These are phyloP conservation scores for Uronychia setigera DNA, from an alignment of 73 alveolate genomes.

Conservation along the genomic window DNA sequence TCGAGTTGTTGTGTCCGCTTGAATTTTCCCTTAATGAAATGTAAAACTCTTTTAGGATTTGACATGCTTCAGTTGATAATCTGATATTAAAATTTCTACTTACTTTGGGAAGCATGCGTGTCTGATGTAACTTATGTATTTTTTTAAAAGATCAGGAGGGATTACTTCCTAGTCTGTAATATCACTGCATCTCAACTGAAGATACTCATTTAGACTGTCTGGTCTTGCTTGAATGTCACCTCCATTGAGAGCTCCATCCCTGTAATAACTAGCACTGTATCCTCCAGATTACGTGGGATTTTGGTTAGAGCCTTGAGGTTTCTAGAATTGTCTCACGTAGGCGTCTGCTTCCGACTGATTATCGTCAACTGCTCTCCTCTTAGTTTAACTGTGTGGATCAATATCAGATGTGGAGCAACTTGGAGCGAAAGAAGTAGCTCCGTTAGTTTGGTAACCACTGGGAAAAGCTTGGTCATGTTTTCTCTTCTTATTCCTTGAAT, in stretches of 20 bases:
- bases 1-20: too few relatives aligned
- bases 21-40: constrained; percentile 74
- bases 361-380: constrained; percentile 15
- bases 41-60: constrained; percentile 74
- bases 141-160: constrained; percentile 62
- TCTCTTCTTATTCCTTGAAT: constrained; percentile 55
- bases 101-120: constrained; percentile 64
- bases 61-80: constrained; percentile 79
- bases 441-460: background rate
- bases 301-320: background rate
- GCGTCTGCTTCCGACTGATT: background rate
- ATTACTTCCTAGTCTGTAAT: constrained; percentile 43
- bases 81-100: background rate
- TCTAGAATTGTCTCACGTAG: background rate
- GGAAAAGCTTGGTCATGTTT: constrained; percentile 9
- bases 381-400: constrained; percentile 7
- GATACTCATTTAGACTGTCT: background rate
- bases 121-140: constrained; percentile 68
- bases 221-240: constrained; percentile 13
- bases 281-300: too few relatives aligned
- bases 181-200: background rate
- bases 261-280: too few relatives aligned
- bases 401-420: background rate
- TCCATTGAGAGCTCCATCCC: background rate
- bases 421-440: background rate